A percentile compares a stretch with the other conserved stretches of the same genome.
phyloP scores from a whole-genome alignment of 192 early-diverging fungal genomes.

The Polychytrium aggregatum region DNA sequence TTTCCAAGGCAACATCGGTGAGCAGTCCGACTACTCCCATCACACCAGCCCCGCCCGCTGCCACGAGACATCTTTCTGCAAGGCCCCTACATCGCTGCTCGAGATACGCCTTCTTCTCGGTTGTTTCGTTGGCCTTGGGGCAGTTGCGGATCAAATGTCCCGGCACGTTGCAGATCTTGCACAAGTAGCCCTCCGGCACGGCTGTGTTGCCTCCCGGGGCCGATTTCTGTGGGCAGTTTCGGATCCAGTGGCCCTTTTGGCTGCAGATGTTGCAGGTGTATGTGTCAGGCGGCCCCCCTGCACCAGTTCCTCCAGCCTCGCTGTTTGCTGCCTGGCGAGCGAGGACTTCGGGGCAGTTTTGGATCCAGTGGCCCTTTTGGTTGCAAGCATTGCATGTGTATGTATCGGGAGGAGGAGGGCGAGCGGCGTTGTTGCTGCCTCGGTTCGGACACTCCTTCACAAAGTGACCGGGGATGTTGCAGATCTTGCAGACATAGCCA shows the following conservation, averaged over 20 bases:
- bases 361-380: conserved; percentile 40
- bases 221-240: conserved; percentile 26
- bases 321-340: too few species aligned
- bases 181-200: conserved; percentile 33
- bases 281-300: conserved; percentile 16
- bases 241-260: conserved; percentile 37
- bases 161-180: conserved; percentile 33
- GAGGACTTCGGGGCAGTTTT: conserved; percentile 26
- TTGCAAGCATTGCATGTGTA: conserved; percentile 48
- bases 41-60: background rate
- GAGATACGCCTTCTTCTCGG: background rate
- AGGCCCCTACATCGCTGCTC: background rate
- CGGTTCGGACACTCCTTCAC: too few species aligned
- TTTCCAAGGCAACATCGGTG: too few species aligned
- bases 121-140: conserved; percentile 19
- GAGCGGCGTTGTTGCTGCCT: too few species aligned
- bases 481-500: conserved; percentile 1
- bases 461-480: too few species aligned
- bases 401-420: conserved; percentile 24
- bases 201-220: conserved; percentile 8
- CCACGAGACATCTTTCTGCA: background rate
- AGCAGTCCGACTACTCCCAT: background rate
- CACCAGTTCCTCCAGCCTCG: too few species aligned
- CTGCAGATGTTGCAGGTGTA: conserved; percentile 42
- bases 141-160: conserved; percentile 42